Evolutionary conservation across 805 yeast species (phyloP), one percentile per base, ranked within the genome.

Genomic region (Dipodascus geniculatus): DNA sequence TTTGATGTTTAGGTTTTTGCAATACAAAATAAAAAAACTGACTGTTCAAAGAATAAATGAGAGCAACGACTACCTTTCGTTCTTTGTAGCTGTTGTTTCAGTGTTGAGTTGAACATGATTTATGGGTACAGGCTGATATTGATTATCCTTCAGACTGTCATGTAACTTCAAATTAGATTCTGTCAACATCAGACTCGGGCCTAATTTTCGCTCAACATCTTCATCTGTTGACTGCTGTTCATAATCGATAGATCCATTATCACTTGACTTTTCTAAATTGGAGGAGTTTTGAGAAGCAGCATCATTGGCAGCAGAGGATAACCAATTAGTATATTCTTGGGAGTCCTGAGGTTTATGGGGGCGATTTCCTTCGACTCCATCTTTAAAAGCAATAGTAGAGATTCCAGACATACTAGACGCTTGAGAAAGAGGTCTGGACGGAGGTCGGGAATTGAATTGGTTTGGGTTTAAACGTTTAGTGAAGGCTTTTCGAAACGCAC

Each of bases 341-440:
- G 75, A 73, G 22, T 71, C 70, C 1, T 73, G 75, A 9, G 58
- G 53, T 49, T 82, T 68, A 59, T 74, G 79, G 17, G 79, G 70
- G 50, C 77, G 68, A 56, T 77, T 76, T 2, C 89, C 89, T 62
- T 83, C 87, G 2, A 82, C 65, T 0, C 89, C 88, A 64, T 83
- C 88, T 59, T 83, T 83, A 17, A 86, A 81, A 22, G 88, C 88
- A 2, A 84, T 81, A 42, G 83, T 81, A 0, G 87, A 82, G n/a
- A 83, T 63, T 33, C 85, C 83, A 1, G 87, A 81, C 42, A 65
- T 53, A 0, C 85, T 79, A 19, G 77, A 76, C 49, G 77, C 75
- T 50, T 87, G 72, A 0, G 87, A 81, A 20, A 78, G 62, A 0
- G 85, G 83, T 48, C 86, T 71, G 0, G 86, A 79, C n/a, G 59